These are phyloP conservation scores for Phialemoniopsis sp. DNA, from an alignment of 2,329 filamentous ascomycete genomes.

Conservation along the genomic window DNA sequence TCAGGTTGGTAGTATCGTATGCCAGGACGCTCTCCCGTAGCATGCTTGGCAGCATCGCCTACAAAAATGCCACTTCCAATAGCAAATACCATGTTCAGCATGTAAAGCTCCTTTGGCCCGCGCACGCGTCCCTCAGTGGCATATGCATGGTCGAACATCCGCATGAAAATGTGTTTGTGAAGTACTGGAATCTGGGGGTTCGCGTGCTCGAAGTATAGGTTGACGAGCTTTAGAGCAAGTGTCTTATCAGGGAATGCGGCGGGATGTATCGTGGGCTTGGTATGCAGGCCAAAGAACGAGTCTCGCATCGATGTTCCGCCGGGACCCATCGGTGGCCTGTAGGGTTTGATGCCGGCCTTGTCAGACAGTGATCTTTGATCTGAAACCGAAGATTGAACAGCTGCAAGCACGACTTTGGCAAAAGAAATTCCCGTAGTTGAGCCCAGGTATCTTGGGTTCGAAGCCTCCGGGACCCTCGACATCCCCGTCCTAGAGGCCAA, in stretches of 20 bases:
- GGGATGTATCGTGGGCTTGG: slow-evolving; percentile 79
- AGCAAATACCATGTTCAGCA: slow-evolving; percentile 95
- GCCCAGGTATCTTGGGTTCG: slow-evolving; percentile 77
- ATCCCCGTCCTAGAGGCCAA: slow-evolving; percentile 53
- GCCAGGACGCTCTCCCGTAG: slow-evolving; percentile 14
- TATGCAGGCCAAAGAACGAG: slow-evolving; percentile 95
- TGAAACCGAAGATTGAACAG: slow-evolving; percentile 70
- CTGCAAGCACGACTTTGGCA: slow-evolving; percentile 88
- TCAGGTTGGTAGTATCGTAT: slow-evolving; percentile 68
- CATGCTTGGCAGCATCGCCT: slow-evolving; percentile 49
- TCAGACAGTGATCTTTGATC: slow-evolving; percentile 65
- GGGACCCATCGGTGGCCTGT: slow-evolving; percentile 39
- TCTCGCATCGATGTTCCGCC: slow-evolving; percentile 82
- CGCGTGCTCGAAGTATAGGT: slow-evolving; percentile 90
- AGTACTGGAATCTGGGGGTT: slow-evolving; percentile 95
- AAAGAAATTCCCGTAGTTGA: slow-evolving; percentile 91
- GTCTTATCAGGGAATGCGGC: slow-evolving; percentile 79
- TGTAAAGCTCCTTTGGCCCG: slow-evolving; percentile 80
- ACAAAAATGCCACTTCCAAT: slow-evolving; percentile 94
- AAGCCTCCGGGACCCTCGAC: slow-evolving; percentile 40
- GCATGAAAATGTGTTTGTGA: slow-evolving; percentile 85
- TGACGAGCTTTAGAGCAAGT: slow-evolving; percentile 67
- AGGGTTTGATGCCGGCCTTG: slow-evolving; percentile 56
- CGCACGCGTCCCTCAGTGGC: slow-evolving; percentile 60
- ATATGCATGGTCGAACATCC: slow-evolving; percentile 81